Base-by-base conservation (phyloP, 768 basidiomycete species). In the Lentinula detonsa region DNA sequence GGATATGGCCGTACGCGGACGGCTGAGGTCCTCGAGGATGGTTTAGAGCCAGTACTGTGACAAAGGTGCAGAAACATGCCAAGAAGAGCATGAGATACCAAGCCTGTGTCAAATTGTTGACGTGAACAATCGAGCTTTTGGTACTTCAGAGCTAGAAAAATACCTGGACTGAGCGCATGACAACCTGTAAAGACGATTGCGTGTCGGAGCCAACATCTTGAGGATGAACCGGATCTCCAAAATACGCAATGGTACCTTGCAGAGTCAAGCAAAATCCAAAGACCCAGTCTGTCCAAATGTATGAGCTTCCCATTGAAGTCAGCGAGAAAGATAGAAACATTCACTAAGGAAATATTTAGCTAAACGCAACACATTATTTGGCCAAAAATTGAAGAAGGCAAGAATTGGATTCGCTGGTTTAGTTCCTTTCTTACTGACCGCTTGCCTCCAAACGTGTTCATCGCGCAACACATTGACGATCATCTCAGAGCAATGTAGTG, bases 1-100 rank as follows among this genome's bases (percentile, higher is more conserved):
- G 70, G 1, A 74, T 53, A 21, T 74, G 72, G 2, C 73, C 72
- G 31, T 74, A 75, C n/a, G 69, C 64, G 4, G 67, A 70, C 0
- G 69, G 73, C 40, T 74, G 73, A 51, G 50, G 11, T 34, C 50
- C 50, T 51, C 34, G 28, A 35, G 50, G 50, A 8, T 34, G 28
- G 7, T 18, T 15, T 16, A 31, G 50, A 51, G 50, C 50, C 50
- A 51, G 10, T 2, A 51, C 7, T 21, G 50, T 51, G 15, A 35
- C n/a, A 16, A 31, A 33, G 1, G 31, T n/a, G 3, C 31, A 16
- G 50, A 51, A 51, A 18, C 23, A 33, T n/a, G 34, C 31, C n/a
- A 51, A 16, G 13, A 35, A 31, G 28, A 51, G 5, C 31, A 31
- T 35, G n/a, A 51, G 50, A 18, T 51, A 51, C 50, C 50, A 51